Evolutionary conservation across 306 rosid genomes (phyloP), one percentile per base, ranked within the genome.

Genomic region (Elaeagnus macrophylla): DNA sequence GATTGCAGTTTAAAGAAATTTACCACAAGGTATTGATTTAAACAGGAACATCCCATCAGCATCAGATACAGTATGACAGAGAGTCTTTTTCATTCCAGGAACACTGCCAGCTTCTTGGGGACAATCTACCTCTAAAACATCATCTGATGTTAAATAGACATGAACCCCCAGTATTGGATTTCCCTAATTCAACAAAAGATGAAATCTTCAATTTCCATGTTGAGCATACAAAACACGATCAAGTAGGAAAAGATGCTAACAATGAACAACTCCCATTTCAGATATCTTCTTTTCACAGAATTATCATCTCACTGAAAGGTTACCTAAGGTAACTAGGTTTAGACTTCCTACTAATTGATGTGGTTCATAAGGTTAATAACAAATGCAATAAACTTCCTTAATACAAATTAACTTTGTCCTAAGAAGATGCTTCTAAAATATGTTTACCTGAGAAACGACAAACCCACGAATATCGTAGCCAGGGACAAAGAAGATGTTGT

Each of bases 91-190:
- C 66, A 54, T 48, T 56, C 76, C 82, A 52, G 93, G 86, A 51
- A 75, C 79, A 72, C 58, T 70, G 46, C 80, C 83, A 56, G 82
- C 76, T 71, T 95, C 95, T 82, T 84, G 95, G 64, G 88, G 79
- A 72, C 99, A 91, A 62, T 84, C 79, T 60, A 87, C 84, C 78
- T 84, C 87, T 51, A 68, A 70, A 55, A 91, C 94, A 51, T 87
- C 94, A 79, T 87, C 85, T 38, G 99, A 87, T 65, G 79, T 74
- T 61, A 91, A 74, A 76, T 80, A 91, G 53, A 91, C 54, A 13
- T 84, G 89, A 75, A 91, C 99, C 67, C 96, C 99, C 71, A 91
- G 61, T 60, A 91, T 82, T 16, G 99, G 99, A 78, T 80, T 91
- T 64, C 99, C 99, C 99, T 91, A 72, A 37, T 62, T 61, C 62